Base-by-base conservation (phyloP, 441 rosid genomes). In the Biscutella auriculata region DNA sequence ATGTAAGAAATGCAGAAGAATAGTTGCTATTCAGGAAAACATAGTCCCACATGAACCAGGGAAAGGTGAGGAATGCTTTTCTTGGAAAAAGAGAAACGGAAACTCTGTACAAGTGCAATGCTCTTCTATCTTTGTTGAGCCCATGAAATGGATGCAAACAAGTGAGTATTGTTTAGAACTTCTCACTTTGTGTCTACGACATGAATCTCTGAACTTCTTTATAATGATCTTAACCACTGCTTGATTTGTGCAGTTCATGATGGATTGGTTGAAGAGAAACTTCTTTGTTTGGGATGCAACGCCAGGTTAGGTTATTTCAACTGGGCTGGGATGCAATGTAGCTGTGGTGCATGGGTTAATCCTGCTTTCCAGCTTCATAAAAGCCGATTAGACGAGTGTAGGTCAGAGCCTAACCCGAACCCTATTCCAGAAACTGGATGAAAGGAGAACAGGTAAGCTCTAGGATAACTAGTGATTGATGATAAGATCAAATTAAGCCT, bases 101-200 rank as follows among this genome's bases (percentile, higher is more conserved):
- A 49, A 71, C 71, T 27, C 62, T 15, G 71, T 60, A 61, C 71
- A 61, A 30, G 70, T 68, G 13, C 84, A 77, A 62, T 84, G 89
- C 74, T 77, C 85, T 60, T 84, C 89, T 19, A 73, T 87, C 60
- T 87, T 87, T 30, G 92, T 87, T 1, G 87, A 82, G 75, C 91
- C 95, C 46, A 77, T 87, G 95, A 84, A 84, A 73, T 84, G 97
- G 96, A 91, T 91, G 97, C 70, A 82, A 67, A 63, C 82, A 54
- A 85, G 90, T 77, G n/a, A 52, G 50, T 14, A 8, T 55, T 41
- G 50, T 40, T 26, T 0, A n/a, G 12, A 5, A 2, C 4, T 26
- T n/a, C 0, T 10, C 4, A 3, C 16, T 25, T 16, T 62, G 13
- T 53, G 13, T 53, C 8, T 28, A n/a, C 33, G 10, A 8, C 11